These are phyloP conservation scores for Colletotrichum chrysophilum DNA, from an alignment of 2,329 filamentous ascomycete genomes.

Conservation along the genomic window DNA sequence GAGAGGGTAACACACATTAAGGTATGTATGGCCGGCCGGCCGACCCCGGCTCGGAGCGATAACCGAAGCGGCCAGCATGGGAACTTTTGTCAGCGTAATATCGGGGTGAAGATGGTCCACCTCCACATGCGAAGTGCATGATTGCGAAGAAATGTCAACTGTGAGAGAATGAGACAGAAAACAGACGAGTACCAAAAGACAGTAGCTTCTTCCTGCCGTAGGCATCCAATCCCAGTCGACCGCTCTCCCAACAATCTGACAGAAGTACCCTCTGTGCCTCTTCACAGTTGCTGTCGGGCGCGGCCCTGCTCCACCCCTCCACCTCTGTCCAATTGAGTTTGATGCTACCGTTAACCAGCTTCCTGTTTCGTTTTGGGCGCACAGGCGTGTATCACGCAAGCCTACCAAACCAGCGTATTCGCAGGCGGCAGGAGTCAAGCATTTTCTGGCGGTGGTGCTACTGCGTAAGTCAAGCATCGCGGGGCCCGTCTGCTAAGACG, in stretches of 20 bases:
- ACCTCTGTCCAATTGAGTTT: slow-evolving; percentile 5
- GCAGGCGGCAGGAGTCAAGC: background rate
- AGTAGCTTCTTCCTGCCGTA: background rate
- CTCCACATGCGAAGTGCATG: background rate
- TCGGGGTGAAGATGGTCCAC: slow-evolving; percentile 10
- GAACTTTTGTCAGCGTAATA: slow-evolving; percentile 18
- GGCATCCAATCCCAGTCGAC: background rate
- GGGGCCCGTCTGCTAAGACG: background rate
- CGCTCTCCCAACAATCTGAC: background rate
- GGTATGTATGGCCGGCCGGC: background rate
- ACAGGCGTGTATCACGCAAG: slow-evolving; percentile 3
- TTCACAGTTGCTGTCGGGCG: background rate
- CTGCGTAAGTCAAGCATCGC: background rate
- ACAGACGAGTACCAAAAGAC: background rate
- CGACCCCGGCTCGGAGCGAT: background rate
- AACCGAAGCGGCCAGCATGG: background rate
- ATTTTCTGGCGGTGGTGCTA: background rate
- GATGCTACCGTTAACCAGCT: background rate
- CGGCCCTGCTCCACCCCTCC: background rate
- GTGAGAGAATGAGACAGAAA: background rate
- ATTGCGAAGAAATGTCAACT: background rate
- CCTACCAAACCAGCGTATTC: background rate
- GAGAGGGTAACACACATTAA: background rate
- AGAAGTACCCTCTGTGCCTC: background rate
- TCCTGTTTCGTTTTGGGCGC: slow-evolving; percentile 19